These are phyloP conservation scores for Amphichorda felina DNA, from an alignment of 2,329 filamentous ascomycete genomes.

Conservation along the genomic window DNA sequence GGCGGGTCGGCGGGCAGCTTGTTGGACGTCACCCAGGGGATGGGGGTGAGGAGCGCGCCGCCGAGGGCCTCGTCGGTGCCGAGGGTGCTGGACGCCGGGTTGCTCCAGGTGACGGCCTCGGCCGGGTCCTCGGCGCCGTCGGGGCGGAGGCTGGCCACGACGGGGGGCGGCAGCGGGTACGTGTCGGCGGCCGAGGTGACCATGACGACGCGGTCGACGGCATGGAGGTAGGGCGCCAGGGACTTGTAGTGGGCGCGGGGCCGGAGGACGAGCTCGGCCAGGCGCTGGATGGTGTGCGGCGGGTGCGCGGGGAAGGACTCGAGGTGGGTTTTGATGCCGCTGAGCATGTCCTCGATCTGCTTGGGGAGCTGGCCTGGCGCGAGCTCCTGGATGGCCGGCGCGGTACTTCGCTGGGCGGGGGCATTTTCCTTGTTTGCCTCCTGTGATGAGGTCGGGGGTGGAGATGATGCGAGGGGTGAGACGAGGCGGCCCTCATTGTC, in stretches of 20 bases:
- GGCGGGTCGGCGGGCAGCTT: slow-evolving; percentile 20
- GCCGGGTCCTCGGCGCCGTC: slow-evolving; percentile 28
- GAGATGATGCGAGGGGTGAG: slow-evolving; percentile 32
- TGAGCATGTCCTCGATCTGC: slow-evolving; percentile 50
- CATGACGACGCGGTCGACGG: slow-evolving; percentile 79
- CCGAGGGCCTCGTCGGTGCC: slow-evolving; percentile 84
- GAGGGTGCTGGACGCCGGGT: slow-evolving; percentile 32
- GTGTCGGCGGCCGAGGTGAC: slow-evolving; percentile 72
- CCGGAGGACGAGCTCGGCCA: slow-evolving; percentile 72
- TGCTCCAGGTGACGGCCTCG: slow-evolving; percentile 31
- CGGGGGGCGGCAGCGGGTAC: slow-evolving; percentile 68
- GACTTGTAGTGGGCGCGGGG: slow-evolving; percentile 72
- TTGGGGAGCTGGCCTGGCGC: slow-evolving; percentile 44
- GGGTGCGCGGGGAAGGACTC: slow-evolving; percentile 61
- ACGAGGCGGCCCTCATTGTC: slow-evolving; percentile 24
- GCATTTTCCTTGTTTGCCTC: slow-evolving; percentile 60
- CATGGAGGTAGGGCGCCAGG: slow-evolving; percentile 76
- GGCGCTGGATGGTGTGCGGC: slow-evolving; percentile 84
- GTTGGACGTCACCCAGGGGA: slow-evolving; percentile 62
- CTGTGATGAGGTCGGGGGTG: slow-evolving; percentile 34
- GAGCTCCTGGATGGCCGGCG: slow-evolving; percentile 19
- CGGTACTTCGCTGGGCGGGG: slow-evolving; percentile 22
- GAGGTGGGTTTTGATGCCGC: slow-evolving; percentile 49
- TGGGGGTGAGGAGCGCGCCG: slow-evolving; percentile 83
- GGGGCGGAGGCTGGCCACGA: slow-evolving; percentile 52